phyloP scores from a whole-genome alignment of 192 early-diverging fungal genomes.

The Kickxella alabastrina region DNA sequence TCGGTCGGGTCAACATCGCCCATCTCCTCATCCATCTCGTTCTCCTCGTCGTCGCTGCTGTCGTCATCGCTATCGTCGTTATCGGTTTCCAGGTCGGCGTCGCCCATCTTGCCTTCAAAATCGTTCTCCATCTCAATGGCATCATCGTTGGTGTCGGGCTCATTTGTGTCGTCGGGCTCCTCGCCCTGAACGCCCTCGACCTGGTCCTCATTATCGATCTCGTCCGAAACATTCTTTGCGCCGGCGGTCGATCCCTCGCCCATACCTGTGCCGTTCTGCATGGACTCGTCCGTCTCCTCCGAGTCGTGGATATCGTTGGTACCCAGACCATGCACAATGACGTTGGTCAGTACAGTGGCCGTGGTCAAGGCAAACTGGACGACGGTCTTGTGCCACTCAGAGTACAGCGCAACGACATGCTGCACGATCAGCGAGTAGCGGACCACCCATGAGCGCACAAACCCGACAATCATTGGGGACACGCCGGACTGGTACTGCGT shows the following conservation, averaged over 20 bases:
- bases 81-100: slow-evolving; percentile 76
- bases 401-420: slow-evolving; percentile 56
- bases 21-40: slow-evolving; percentile 82
- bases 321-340: slow-evolving; percentile 86
- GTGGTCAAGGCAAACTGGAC: slow-evolving; percentile 59
- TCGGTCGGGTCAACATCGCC: slow-evolving; percentile 86
- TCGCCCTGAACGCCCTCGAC: slow-evolving; percentile 86
- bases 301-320: slow-evolving; percentile 68
- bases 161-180: slow-evolving; percentile 52
- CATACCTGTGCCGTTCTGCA: slow-evolving; percentile 71
- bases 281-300: slow-evolving; percentile 54
- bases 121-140: slow-evolving; percentile 97
- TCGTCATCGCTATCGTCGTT: slow-evolving; percentile 72
- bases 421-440: slow-evolving; percentile 48
- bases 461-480: not conserved
- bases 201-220: slow-evolving; percentile 97
- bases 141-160: slow-evolving; percentile 73
- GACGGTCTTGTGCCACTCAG: slow-evolving; percentile 63
- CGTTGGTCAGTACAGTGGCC: slow-evolving; percentile 24
- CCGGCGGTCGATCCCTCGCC: slow-evolving; percentile 87
- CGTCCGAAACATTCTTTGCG: slow-evolving; percentile 91
- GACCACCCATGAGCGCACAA: slow-evolving; percentile 34
- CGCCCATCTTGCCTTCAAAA: slow-evolving; percentile 88
- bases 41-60: slow-evolving; percentile 69
- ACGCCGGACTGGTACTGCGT: not conserved